These are phyloP conservation scores for Aspergillus piperis DNA, from an alignment of 2,329 filamentous ascomycete species.

Conservation along the genomic window DNA sequence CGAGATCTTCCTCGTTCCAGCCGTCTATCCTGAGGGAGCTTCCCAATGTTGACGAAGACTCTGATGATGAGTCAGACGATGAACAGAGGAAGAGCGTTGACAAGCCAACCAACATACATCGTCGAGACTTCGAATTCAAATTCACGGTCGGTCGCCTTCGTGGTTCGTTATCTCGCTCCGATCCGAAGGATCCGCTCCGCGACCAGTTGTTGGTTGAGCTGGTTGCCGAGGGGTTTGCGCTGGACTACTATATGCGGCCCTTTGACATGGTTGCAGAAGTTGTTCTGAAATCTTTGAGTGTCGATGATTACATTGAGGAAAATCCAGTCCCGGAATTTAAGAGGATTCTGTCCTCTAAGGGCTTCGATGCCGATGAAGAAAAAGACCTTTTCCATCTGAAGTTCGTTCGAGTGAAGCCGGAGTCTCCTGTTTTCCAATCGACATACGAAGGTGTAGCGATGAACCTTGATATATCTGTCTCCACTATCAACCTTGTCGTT, in stretches of 20 bases:
- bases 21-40: conserved; percentile 72
- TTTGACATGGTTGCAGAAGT: conserved; percentile 95
- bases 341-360: conserved; percentile 93
- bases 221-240: conserved; percentile 82
- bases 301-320: conserved; percentile 92
- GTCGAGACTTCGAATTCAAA: conserved; percentile 92
- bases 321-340: conserved; percentile 89
- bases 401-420: conserved; percentile 82
- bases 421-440: conserved; percentile 89
- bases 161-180: conserved; percentile 86
- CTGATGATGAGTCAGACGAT: conserved; percentile 60
- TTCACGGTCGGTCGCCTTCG: conserved; percentile 94
- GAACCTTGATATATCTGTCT: conserved; percentile 86
- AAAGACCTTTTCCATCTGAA: conserved; percentile 85
- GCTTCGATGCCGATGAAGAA: conserved; percentile 66
- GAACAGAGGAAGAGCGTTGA: conserved; percentile 56
- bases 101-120: conserved; percentile 71
- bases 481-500: conserved; percentile 93
- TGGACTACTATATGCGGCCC: conserved; percentile 83
- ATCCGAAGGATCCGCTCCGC: conserved; percentile 71
- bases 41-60: conserved; percentile 72
- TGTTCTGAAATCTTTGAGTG: conserved; percentile 77
- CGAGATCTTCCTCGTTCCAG: conserved; percentile 71
- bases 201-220: conserved; percentile 87
- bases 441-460: conserved; percentile 92